Percentiles rank a stretch among this genome's conserved stretches.
Evolutionary conservation across 169 alveolate genomes (phyloP).

Genomic region (Plasmodium inui): DNA sequence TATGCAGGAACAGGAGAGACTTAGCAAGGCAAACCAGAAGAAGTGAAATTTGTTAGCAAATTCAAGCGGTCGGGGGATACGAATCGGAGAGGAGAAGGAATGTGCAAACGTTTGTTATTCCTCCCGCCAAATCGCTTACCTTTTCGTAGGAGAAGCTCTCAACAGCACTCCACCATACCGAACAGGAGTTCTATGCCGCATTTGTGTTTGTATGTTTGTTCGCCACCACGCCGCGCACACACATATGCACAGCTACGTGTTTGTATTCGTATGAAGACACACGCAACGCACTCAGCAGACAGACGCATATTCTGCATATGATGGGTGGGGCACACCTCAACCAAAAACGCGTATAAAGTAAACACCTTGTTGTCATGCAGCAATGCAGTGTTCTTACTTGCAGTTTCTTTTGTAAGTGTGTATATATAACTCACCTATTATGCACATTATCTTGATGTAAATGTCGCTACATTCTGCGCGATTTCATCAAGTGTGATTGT

Average conservation of each 20-base stretch:
- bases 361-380: neutral
- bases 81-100: neutral
- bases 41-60: constrained; percentile 47
- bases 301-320: neutral
- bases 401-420: constrained; percentile 24
- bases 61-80: neutral
- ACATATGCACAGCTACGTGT: neutral
- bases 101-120: neutral
- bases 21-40: constrained; percentile 55
- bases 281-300: neutral
- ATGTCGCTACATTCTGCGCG: neutral
- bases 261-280: neutral
- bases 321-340: constrained; percentile 5
- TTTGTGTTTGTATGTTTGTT: neutral
- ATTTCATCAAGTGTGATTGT: neutral
- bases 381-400: constrained; percentile 28
- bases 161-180: neutral
- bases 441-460: neutral
- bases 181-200: neutral
- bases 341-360: neutral
- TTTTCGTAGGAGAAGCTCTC: neutral
- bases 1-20: constrained; percentile 85
- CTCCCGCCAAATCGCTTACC: neutral
- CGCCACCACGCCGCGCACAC: neutral
- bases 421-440: neutral